Conservation (phyloP, 1,284 basidiomycete genomes). For the Ustilago tritici region DNA sequence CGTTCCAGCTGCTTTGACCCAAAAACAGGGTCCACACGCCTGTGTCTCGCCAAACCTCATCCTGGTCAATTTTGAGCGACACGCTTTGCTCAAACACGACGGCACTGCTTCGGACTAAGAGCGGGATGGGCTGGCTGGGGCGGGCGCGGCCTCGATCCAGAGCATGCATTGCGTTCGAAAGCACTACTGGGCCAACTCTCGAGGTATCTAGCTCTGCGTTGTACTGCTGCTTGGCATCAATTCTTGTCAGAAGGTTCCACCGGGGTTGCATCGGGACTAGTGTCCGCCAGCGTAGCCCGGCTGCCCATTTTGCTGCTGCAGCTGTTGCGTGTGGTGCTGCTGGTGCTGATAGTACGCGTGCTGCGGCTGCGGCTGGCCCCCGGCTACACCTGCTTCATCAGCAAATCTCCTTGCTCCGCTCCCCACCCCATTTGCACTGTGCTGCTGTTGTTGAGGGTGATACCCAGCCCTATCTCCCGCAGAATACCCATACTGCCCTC, state of each 20-base stretch:
- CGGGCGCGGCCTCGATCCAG: too few species aligned
- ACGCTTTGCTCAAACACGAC: too few species aligned
- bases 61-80: too few species aligned
- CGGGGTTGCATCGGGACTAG: neutral
- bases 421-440: neutral
- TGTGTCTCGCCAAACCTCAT: too few species aligned
- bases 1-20: neutral
- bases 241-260: too few species aligned
- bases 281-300: constrained; percentile 8
- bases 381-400: neutral
- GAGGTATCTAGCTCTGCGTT: too few species aligned
- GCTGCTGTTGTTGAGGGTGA: neutral
- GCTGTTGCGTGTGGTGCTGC: constrained; percentile 11
- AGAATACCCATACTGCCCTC: neutral
- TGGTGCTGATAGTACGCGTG: constrained; percentile 7
- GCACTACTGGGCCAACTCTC: too few species aligned
- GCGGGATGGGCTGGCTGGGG: too few species aligned
- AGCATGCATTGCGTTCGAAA: too few species aligned
- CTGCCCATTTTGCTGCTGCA: neutral
- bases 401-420: neutral
- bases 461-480: neutral
- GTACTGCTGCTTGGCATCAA: too few species aligned
- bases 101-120: too few species aligned
- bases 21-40: neutral
- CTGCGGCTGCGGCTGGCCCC: neutral